These are phyloP conservation scores for Saccharomycopsis olivae DNA, from an alignment of 805 yeast genomes.

Conservation along the genomic window DNA sequence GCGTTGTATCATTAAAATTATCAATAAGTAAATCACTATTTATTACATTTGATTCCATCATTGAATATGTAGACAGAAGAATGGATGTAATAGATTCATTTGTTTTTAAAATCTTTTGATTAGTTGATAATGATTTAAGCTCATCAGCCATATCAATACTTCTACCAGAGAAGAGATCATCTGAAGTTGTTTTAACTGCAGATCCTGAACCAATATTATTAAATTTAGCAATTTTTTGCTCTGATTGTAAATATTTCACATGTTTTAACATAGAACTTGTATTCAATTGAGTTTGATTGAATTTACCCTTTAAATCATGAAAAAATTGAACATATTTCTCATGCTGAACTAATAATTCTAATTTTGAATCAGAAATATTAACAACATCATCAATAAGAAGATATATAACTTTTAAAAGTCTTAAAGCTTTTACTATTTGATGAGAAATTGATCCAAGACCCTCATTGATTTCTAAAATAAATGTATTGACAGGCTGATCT, in stretches of 20 bases:
- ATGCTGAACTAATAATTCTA: constrained; percentile 5
- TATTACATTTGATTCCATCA: constrained; percentile 17
- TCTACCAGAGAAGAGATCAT: neutral
- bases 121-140: constrained; percentile 9
- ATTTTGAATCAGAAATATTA: neutral
- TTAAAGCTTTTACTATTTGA: neutral
- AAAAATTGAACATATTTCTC: constrained; percentile 12
- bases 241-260: no score
- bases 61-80: constrained; percentile 10
- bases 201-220: neutral
- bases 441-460: no score
- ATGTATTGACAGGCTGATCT: no score
- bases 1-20: constrained; percentile 13
- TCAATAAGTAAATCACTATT: constrained; percentile 15
- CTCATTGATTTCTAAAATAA: no score
- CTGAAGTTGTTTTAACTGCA: neutral
- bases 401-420: neutral
- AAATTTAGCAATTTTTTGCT: neutral
- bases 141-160: neutral
- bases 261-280: no score
- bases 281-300: constrained; percentile 4
- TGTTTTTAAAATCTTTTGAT: constrained; percentile 16
- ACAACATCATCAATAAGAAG: neutral
- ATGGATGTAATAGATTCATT: constrained; percentile 13
- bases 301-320: constrained; percentile 2